These are phyloP conservation scores for Durotheca rogersii DNA, from an alignment of 495 filamentous ascomycete genomes.

Conservation along the genomic window DNA sequence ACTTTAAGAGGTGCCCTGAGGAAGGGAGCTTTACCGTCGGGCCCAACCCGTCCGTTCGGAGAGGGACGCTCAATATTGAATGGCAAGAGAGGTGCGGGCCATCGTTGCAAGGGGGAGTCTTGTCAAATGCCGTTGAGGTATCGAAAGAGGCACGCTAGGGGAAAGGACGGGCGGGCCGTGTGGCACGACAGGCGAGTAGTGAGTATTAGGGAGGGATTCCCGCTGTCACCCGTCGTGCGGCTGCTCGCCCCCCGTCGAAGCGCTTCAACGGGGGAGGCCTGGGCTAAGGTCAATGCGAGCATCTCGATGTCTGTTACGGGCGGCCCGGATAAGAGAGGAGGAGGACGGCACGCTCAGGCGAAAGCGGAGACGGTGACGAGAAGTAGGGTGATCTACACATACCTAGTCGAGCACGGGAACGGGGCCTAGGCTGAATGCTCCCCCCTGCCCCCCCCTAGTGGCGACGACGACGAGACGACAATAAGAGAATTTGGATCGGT, in stretches of 20 bases:
- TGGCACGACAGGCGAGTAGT: constrained; percentile 14
- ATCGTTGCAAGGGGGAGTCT: not conserved
- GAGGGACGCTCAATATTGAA: constrained; percentile 1
- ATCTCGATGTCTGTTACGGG: not conserved
- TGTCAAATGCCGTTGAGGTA: not conserved
- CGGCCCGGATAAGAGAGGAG: not conserved
- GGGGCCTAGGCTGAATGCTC: too few species aligned
- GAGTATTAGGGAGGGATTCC: constrained; percentile 1
- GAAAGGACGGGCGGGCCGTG: constrained; percentile 14
- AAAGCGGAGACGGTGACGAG: not conserved
- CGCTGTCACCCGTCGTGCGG: constrained; percentile 20
- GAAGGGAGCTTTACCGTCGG: constrained; percentile 2
- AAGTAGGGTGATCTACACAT: too few species aligned
- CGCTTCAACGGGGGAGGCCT: constrained; percentile 4
- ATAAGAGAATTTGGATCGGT: too few species aligned
- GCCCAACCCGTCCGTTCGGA: constrained; percentile 9
- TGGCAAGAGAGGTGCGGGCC: constrained; percentile 1
- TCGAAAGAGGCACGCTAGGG: constrained; percentile 5
- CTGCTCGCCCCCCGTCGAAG: too few species aligned
- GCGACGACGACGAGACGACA: too few species aligned
- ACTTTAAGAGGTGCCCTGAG: too few species aligned
- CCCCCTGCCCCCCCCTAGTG: not conserved
- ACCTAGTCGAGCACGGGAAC: too few species aligned
- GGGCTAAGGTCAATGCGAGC: constrained; percentile 7
- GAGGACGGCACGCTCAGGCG: not conserved